Base-by-base conservation (phyloP, 495 filamentous ascomycete species). In the Trichocladium uniseriatum region DNA sequence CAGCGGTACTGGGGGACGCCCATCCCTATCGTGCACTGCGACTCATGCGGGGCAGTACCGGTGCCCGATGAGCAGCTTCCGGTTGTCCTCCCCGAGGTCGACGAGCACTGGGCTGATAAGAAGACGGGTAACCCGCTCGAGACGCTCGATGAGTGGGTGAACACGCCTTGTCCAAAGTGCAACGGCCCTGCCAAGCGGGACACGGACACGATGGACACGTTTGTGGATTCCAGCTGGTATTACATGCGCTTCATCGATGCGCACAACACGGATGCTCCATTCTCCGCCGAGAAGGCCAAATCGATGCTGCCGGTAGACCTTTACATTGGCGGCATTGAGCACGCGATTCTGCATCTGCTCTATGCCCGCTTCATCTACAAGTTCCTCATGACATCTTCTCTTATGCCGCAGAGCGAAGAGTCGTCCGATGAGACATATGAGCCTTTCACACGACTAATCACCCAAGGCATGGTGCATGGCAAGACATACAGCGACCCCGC, bases 171-270 rank as follows among this genome's bases (percentile, higher is more conserved):
- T 57, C 89, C 89, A 2, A 82, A 75, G 27, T 95, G 89, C 53
- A 67, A 71, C 9, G 73, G 76, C 5, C 65, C 75, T 5, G 89
- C 88, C 7, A 83, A 79, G 58, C 79, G 89, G 27, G 89, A 95
- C 57, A 94, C 89, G 2, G 89, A 95, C 59, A 95, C 89, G 0
- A 94, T 95, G 89, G 89, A 95, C 63, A 95, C 89, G 0, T 95
- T 95, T 63, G 87, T 95, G 32, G 89, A 94, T 64, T 91, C 86
- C 0, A 91, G 86, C 38, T 95, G 89, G 89, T 95, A 95, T 61
- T 94, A 79, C 55, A 78, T 90, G 71, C 79, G 88, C 0, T 94
- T 86, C 58, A 62, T 82, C 32, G 85, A 91, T 53, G 63, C 83
- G 1, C 66, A 80, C 2, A 89, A 91, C 56, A 59, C 71, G 32